These are phyloP conservation scores for Triticum aestivum DNA, from an alignment of 176 grass and related monocot genomes.

Conservation along the genomic window IWGSC_CS_RefSeq_v2.1 NC_057801.1:470678484-470678983, in stretches of 20 bases:
- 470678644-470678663: neutral
- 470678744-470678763: neutral
- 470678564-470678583: constrained; percentile 19
- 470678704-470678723: constrained; percentile 3
- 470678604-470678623: constrained; percentile 14
- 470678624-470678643: constrained; percentile 1
- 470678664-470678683: neutral
- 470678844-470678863: too few species aligned
- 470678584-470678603: constrained; percentile 9
- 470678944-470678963: too few species aligned
- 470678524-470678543: neutral
- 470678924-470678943: too few species aligned
- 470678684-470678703: neutral
- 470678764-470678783: neutral
- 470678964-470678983: too few species aligned
- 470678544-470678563: constrained; percentile 18
- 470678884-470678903: too few species aligned
- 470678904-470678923: too few species aligned
- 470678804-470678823: neutral
- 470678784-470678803: neutral
- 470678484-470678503: neutral
- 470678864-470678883: too few species aligned
- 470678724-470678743: neutral
- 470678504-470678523: neutral
- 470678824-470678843: too few species aligned